Conservation (phyloP, 129 eudicot species). For the Gnaphalium uliginosum region DNA sequence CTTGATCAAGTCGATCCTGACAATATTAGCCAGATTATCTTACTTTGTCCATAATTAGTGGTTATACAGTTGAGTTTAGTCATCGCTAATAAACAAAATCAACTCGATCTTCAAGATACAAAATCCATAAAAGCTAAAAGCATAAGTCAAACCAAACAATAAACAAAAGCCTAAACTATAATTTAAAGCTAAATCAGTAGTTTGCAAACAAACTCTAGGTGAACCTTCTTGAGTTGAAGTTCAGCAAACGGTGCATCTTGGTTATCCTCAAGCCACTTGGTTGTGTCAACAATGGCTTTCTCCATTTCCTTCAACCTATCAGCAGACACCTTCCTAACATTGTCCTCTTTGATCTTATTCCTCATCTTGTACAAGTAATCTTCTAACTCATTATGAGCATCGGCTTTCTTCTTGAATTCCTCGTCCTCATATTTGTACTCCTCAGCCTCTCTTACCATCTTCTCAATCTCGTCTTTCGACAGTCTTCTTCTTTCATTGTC, state of each 20-base stretch:
- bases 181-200: not conserved
- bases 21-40: no score
- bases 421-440: not conserved
- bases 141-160: not conserved
- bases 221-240: not conserved
- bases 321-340: not conserved
- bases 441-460: not conserved
- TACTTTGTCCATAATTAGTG: no score
- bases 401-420: constrained; percentile 1
- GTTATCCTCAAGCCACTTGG: constrained; percentile 10
- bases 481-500: not conserved
- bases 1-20: no score
- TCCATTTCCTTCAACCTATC: not conserved
- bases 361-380: not conserved
- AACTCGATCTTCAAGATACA: not conserved
- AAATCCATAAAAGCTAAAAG: not conserved
- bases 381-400: not conserved
- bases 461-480: not conserved
- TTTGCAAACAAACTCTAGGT: not conserved
- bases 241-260: constrained; percentile 12
- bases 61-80: not conserved
- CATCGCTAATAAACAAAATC: not conserved
- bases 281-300: not conserved
- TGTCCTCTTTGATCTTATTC: not conserved
- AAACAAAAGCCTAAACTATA: not conserved